phyloP scores from a whole-genome alignment of 345 rosid species.

The Camelina laxa region DNA sequence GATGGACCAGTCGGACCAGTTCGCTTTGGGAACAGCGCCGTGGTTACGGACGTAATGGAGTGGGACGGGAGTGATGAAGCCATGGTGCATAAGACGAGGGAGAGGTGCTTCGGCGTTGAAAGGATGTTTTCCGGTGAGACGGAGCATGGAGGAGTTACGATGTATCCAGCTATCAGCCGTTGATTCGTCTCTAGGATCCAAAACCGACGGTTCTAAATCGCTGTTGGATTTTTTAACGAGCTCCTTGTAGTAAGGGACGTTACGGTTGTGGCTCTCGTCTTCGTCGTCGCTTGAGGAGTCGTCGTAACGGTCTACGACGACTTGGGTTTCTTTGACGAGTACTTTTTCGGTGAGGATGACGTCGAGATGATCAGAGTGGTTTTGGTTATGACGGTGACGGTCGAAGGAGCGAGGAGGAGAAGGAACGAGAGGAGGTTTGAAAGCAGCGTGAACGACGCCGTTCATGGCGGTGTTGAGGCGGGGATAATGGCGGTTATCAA shows the following conservation, averaged over 20 bases:
- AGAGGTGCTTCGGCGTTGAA: constrained; percentile 88
- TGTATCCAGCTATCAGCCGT: constrained; percentile 84
- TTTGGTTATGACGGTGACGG: constrained; percentile 45
- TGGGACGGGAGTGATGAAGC: constrained; percentile 92
- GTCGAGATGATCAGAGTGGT: constrained; percentile 40
- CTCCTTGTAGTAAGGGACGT: constrained; percentile 48
- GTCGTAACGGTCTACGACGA: constrained; percentile 33
- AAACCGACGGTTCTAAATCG: constrained; percentile 70
- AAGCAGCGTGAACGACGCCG: constrained; percentile 60
- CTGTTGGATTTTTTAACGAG: constrained; percentile 54
- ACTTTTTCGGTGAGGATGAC: constrained; percentile 13
- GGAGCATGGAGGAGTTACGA: constrained; percentile 82
- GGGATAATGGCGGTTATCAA: constrained; percentile 73
- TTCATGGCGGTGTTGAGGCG: constrained; percentile 55
- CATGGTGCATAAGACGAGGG: constrained; percentile 84
- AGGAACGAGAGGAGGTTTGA: constrained; percentile 48
- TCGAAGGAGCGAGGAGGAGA: constrained; percentile 43
- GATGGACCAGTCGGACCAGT: constrained; percentile 76
- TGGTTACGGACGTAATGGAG: constrained; percentile 98
- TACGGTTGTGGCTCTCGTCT: constrained; percentile 43
- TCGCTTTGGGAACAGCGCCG: constrained; percentile 70
- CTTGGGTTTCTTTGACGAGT: constrained; percentile 42
- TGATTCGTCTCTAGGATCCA: constrained; percentile 71
- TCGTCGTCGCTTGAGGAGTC: constrained; percentile 60
- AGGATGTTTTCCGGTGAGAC: constrained; percentile 96